phyloP scores from a whole-genome alignment of 345 rosid species.

The Citrus cavaleriei region DNA sequence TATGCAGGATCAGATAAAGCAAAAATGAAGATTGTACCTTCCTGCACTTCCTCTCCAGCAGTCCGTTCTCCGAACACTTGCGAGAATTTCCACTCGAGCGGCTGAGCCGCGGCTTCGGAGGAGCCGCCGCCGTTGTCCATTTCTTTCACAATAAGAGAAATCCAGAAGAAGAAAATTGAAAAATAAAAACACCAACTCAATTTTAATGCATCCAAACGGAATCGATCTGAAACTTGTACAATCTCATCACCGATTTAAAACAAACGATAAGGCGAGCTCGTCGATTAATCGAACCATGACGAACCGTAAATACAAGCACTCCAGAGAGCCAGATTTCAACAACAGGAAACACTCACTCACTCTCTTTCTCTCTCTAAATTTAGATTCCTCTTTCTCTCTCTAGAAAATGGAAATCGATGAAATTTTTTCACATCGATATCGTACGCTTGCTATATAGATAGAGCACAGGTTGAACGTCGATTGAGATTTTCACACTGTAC shows the following conservation, averaged over 20 bases:
- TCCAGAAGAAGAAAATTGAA: neutral
- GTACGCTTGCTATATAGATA: neutral
- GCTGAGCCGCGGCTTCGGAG: slow-evolving; percentile 36
- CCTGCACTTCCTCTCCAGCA: slow-evolving; percentile 96
- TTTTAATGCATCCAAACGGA: slow-evolving; percentile 2
- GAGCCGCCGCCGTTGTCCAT: slow-evolving; percentile 65
- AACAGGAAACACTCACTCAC: neutral
- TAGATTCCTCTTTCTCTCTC: neutral
- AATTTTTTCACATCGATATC: neutral
- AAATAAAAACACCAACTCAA: neutral
- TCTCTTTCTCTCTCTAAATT: neutral
- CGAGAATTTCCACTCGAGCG: slow-evolving; percentile 94
- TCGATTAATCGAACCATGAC: slow-evolving; percentile 7
- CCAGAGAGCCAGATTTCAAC: neutral
- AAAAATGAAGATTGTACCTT: slow-evolving; percentile 41
- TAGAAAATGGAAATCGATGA: slow-evolving; percentile 8
- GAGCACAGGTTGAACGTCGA: slow-evolving; percentile 12
- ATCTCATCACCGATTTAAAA: slow-evolving; percentile 15
- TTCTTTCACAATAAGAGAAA: slow-evolving; percentile 1
- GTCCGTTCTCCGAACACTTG: slow-evolving; percentile 98
- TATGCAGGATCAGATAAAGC: slow-evolving; percentile 9
- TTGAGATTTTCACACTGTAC: slow-evolving; percentile 17
- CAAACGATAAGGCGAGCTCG: neutral
- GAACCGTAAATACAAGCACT: neutral
- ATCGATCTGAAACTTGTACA: neutral